Evolutionary conservation across 2,329 filamentous ascomycete species (phyloP).

Genomic region (Phoma sp.): DNA sequence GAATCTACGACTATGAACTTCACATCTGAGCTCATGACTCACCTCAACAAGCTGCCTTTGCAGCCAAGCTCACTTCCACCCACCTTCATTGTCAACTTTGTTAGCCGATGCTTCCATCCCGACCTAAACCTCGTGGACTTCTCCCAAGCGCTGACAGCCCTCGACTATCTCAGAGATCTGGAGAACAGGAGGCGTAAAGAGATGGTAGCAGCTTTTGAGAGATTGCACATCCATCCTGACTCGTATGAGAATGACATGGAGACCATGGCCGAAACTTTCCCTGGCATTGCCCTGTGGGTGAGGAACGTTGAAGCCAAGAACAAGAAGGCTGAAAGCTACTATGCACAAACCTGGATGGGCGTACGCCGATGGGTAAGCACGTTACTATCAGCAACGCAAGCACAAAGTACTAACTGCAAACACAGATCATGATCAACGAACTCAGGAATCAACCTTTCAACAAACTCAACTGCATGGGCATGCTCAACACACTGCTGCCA

Average conservation of each 20-base stretch:
- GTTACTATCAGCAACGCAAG: not conserved
- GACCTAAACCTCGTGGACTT: constrained; percentile 68
- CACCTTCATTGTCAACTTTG: constrained; percentile 68
- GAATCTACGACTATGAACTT: constrained; percentile 55
- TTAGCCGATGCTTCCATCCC: constrained; percentile 65
- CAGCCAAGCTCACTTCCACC: constrained; percentile 70
- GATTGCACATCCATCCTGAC: constrained; percentile 60
- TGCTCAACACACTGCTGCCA: constrained; percentile 73
- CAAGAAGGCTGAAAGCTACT: constrained; percentile 51
- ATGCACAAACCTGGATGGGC: constrained; percentile 68
- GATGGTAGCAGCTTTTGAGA: constrained; percentile 61
- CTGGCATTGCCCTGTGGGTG: constrained; percentile 65
- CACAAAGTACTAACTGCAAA: constrained; percentile 11
- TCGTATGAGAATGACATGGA: constrained; percentile 57
- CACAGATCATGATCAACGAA: constrained; percentile 69
- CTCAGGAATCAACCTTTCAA: constrained; percentile 68
- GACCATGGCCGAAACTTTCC: constrained; percentile 59
- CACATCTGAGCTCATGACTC: constrained; percentile 60
- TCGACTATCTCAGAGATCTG: constrained; percentile 71
- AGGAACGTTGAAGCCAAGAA: constrained; percentile 56
- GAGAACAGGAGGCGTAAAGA: constrained; percentile 67
- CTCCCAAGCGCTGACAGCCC: constrained; percentile 68
- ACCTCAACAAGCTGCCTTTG: constrained; percentile 65
- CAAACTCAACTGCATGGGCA: constrained; percentile 70
- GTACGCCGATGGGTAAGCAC: constrained; percentile 68